These are phyloP conservation scores for Ustilago esculenta DNA, from an alignment of 1,284 basidiomycete genomes.

Conservation along the genomic window DNA sequence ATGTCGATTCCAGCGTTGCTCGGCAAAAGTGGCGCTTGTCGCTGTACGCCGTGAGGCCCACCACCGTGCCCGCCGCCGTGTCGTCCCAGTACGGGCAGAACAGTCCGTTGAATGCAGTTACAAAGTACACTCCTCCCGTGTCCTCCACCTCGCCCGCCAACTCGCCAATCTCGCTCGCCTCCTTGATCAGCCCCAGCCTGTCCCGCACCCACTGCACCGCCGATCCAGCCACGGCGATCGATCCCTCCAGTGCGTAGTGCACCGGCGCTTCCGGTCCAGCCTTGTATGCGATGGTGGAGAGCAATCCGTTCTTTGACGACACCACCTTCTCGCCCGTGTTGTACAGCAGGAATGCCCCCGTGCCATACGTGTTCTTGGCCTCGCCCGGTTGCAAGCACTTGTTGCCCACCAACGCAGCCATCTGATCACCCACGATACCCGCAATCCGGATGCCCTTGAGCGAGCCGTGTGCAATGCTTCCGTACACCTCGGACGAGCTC, in stretches of 20 bases:
- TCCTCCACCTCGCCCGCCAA: constrained; percentile 81
- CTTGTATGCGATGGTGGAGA: constrained; percentile 96
- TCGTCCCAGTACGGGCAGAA: constrained; percentile 90
- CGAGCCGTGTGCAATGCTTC: constrained; percentile 75
- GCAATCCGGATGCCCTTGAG: constrained; percentile 84
- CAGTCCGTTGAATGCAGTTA: constrained; percentile 92
- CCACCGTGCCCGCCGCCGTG: constrained; percentile 81
- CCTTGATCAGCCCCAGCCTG: constrained; percentile 82
- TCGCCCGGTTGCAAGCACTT: constrained; percentile 71
- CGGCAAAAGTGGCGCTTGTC: constrained; percentile 92
- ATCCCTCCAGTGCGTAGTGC: constrained; percentile 92
- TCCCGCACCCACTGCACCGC: constrained; percentile 97
- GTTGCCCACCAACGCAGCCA: constrained; percentile 94
- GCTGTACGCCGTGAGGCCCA: constrained; percentile 85
- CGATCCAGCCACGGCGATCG: constrained; percentile 92
- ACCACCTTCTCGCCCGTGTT: constrained; percentile 89
- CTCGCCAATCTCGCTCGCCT: constrained; percentile 83
- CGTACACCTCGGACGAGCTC: constrained; percentile 91
- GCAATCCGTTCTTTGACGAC: constrained; percentile 82
- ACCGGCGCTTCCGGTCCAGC: constrained; percentile 81
- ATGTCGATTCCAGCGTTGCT: constrained; percentile 81
- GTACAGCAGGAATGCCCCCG: constrained; percentile 94
- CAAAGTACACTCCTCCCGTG: constrained; percentile 95
- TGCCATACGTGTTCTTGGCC: constrained; percentile 72
- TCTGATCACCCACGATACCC: constrained; percentile 94